Conservation (phyloP, 2,329 filamentous ascomycete species). For the Delphinella strobiligena region DNA sequence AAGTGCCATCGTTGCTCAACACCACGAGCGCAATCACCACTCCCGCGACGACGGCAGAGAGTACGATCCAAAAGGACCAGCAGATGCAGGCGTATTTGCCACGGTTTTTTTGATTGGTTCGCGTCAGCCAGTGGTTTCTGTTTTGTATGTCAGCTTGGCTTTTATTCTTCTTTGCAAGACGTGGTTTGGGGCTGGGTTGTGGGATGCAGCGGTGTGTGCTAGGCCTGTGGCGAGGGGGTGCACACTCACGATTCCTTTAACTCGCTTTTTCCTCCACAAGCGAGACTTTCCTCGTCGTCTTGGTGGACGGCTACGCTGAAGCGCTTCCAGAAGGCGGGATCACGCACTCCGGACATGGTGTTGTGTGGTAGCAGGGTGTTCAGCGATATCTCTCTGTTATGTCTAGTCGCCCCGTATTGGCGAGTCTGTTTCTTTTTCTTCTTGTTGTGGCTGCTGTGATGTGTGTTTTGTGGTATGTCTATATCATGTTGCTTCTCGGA, state of each 20-base stretch:
- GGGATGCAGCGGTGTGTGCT: background rate
- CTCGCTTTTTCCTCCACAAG: constrained; percentile 10
- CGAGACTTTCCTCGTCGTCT: constrained; percentile 32
- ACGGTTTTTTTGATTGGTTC: constrained; percentile 35
- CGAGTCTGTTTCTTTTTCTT: background rate
- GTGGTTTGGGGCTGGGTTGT: constrained; percentile 6
- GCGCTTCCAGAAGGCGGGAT: constrained; percentile 49
- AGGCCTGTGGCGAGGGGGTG: background rate
- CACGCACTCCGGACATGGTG: constrained; percentile 20
- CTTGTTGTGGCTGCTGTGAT: background rate
- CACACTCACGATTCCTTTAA: constrained; percentile 27
- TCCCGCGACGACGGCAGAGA: constrained; percentile 32
- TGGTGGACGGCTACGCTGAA: constrained; percentile 46
- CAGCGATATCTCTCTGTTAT: background rate
- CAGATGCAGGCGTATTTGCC: constrained; percentile 32
- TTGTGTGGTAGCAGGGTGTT: background rate
- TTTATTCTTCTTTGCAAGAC: background rate
- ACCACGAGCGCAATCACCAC: constrained; percentile 35
- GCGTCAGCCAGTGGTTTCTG: constrained; percentile 43
- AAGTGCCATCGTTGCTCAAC: constrained; percentile 21
- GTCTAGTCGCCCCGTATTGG: too few relatives aligned
- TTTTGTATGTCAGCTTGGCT: constrained; percentile 3
- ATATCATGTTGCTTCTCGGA: too few relatives aligned
- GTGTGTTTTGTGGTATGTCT: background rate
- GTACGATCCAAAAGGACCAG: constrained; percentile 34